These are phyloP conservation scores for Nigrograna mackinnonii DNA, from an alignment of 2,329 filamentous ascomycete species.

Conservation along the genomic window DNA sequence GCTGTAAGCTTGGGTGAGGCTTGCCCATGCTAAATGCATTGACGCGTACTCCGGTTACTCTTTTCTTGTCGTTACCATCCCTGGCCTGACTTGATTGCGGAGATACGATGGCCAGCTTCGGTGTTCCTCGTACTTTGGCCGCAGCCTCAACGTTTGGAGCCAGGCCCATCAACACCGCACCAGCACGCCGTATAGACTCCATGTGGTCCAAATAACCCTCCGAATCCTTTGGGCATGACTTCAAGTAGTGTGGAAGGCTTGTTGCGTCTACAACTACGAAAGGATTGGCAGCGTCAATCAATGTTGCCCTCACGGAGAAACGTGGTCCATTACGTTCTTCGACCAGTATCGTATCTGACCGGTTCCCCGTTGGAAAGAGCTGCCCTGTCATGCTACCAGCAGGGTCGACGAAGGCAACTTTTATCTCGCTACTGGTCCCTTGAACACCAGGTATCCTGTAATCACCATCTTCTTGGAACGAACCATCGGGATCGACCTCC, in stretches of 20 bases:
- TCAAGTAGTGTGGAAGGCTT: constrained; percentile 57
- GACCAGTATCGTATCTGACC: constrained; percentile 50
- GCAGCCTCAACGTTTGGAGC: constrained; percentile 41
- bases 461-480: constrained; percentile 48
- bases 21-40: constrained; percentile 36
- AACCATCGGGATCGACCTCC: constrained; percentile 54
- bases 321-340: constrained; percentile 13
- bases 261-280: constrained; percentile 61
- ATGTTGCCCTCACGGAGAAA: constrained; percentile 53
- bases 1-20: constrained; percentile 33
- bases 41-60: constrained; percentile 18
- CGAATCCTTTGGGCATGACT: constrained; percentile 45
- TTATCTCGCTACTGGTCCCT: constrained; percentile 60
- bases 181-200: constrained; percentile 60
- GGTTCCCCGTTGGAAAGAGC: constrained; percentile 61
- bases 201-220: constrained; percentile 50
- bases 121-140: constrained; percentile 54
- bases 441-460: constrained; percentile 67
- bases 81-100: constrained; percentile 8
- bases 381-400: constrained; percentile 66
- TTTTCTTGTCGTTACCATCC: too few relatives aligned
- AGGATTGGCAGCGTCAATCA: constrained; percentile 67
- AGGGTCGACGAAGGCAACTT: constrained; percentile 64
- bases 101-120: constrained; percentile 63
- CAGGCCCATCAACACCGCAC: constrained; percentile 63